These are phyloP conservation scores for Gossypium sturtianum DNA, from an alignment of 345 rosid species.

Conservation along the genomic window DNA sequence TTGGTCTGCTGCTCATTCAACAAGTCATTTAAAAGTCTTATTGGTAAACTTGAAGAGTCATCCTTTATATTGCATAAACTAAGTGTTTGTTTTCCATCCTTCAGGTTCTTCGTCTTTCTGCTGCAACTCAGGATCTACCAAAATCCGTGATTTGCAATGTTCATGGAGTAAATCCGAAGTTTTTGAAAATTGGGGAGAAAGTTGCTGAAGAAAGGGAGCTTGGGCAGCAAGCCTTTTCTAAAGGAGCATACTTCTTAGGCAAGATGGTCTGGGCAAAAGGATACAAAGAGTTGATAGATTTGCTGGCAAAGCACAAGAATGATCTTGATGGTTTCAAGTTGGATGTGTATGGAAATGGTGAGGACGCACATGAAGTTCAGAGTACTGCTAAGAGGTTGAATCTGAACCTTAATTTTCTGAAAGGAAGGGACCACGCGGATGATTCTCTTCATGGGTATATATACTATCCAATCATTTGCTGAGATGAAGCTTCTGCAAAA, in stretches of 20 bases:
- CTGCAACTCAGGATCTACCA: conserved; percentile 90
- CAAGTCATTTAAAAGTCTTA: neutral
- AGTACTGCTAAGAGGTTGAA: conserved; percentile 57
- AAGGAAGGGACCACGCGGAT: conserved; percentile 92
- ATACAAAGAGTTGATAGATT: conserved; percentile 84
- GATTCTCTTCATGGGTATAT: conserved; percentile 90
- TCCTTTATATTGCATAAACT: neutral
- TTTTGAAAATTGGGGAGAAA: conserved; percentile 83
- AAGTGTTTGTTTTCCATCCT: conserved; percentile 6
- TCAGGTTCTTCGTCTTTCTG: conserved; percentile 97
- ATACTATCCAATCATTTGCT: conserved; percentile 15
- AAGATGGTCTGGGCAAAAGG: conserved; percentile 99
- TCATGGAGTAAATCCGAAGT: conserved; percentile 94
- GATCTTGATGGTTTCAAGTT: conserved; percentile 80
- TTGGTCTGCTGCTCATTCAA: neutral
- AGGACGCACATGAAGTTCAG: conserved; percentile 86
- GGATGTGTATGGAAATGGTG: conserved; percentile 96
- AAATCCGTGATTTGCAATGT: conserved; percentile 91
- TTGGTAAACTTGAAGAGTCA: neutral
- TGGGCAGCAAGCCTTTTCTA: conserved; percentile 90
- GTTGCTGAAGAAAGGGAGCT: conserved; percentile 73
- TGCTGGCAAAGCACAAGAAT: conserved; percentile 63
- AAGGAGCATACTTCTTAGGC: conserved; percentile 94
- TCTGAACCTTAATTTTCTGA: conserved; percentile 76
- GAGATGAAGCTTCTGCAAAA: neutral